phyloP scores from a whole-genome alignment of 352 stramenopile genomes.

The Pythium sp. region DNA sequence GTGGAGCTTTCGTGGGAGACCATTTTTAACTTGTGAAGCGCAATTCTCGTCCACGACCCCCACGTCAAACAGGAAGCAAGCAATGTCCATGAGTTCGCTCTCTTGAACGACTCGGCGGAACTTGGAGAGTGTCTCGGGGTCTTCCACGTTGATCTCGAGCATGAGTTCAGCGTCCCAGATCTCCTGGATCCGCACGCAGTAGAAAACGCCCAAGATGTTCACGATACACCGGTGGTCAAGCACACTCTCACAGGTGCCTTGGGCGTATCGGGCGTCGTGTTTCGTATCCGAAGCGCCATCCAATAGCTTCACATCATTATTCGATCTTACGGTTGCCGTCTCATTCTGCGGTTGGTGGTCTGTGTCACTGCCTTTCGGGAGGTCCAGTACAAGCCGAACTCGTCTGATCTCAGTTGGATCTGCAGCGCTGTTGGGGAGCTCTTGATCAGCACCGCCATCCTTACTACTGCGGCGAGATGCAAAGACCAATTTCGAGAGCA shows the following conservation, averaged over 20 bases:
- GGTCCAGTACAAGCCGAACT: constrained; percentile 41
- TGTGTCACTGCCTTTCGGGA: neutral
- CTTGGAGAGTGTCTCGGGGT: constrained; percentile 38
- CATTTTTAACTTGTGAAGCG: constrained; percentile 27
- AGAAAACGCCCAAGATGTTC: constrained; percentile 43
- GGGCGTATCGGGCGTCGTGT: neutral
- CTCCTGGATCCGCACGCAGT: constrained; percentile 58
- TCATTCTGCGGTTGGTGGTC: neutral
- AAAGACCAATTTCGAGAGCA: constrained; percentile 35
- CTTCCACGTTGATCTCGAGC: constrained; percentile 53
- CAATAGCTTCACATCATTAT: neutral
- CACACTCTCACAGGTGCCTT: constrained; percentile 20
- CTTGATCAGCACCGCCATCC: neutral
- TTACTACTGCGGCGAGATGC: constrained; percentile 3
- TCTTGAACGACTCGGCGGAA: constrained; percentile 34
- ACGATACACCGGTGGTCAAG: constrained; percentile 57
- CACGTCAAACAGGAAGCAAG: constrained; percentile 24
- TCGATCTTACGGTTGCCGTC: neutral
- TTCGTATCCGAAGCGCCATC: neutral
- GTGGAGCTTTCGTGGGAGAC: constrained; percentile 25
- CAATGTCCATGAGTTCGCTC: constrained; percentile 32
- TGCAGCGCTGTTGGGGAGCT: neutral
- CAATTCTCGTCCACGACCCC: constrained; percentile 19
- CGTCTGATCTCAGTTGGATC: neutral
- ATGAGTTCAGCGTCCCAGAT: constrained; percentile 64